A percentile compares a stretch with the other conserved stretches of the same genome.
Evolutionary conservation across 345 rosid species (phyloP).

Genomic region (Garcia nutans): DNA sequence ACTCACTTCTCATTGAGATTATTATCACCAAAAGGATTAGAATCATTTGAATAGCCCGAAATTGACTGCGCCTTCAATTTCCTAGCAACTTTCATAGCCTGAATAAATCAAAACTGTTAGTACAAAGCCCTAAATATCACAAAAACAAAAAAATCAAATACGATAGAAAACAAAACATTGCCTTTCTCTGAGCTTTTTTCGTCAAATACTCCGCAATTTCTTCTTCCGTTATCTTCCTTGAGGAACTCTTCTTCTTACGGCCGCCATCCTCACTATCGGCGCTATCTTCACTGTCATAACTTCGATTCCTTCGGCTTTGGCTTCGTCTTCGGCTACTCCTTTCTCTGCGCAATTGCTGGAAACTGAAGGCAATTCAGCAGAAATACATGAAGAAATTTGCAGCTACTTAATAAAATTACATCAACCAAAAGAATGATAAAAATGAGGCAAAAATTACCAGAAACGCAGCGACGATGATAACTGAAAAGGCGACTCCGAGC

Average conservation of each 20-base stretch:
- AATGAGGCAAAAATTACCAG: too few species aligned
- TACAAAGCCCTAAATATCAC: constrained; percentile 1
- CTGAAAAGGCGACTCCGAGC: too few species aligned
- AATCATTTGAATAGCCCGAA: constrained; percentile 89
- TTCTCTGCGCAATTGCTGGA: constrained; percentile 28
- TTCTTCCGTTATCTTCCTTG: constrained; percentile 57
- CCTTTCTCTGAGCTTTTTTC: constrained; percentile 85
- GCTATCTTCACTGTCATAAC: constrained; percentile 29
- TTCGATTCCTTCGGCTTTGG: constrained; percentile 27
- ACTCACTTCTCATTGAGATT: constrained; percentile 86
- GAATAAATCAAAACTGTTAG: neutral
- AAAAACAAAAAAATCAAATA: neutral
- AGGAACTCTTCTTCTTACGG: constrained; percentile 42
- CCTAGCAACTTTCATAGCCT: constrained; percentile 79
- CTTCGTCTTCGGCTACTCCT: constrained; percentile 7
- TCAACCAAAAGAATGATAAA: too few species aligned
- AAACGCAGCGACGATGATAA: too few species aligned
- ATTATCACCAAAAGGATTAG: constrained; percentile 94
- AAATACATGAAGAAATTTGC: too few species aligned
- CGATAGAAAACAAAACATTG: constrained; percentile 5
- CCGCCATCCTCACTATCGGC: constrained; percentile 38
- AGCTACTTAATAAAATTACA: too few species aligned
- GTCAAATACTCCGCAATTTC: constrained; percentile 68
- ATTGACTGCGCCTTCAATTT: constrained; percentile 69
- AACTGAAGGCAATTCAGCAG: too few species aligned